Base-by-base conservation (phyloP, 441 rosid genomes). In the Raphanus hybrid region DNA sequence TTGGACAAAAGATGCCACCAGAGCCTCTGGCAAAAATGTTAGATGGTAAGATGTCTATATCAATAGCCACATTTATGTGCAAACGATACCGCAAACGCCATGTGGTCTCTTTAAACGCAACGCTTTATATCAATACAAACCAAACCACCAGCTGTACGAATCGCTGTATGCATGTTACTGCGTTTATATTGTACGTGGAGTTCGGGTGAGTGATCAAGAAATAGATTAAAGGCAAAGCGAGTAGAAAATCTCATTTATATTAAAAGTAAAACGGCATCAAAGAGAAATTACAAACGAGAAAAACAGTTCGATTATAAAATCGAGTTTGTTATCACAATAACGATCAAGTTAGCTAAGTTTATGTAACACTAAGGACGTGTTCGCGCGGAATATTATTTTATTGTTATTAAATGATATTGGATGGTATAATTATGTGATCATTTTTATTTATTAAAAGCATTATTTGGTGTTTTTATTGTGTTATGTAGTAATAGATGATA, bases 71-170 rank as follows among this genome's bases (percentile, higher is more conserved):
- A 79, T 79, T 74, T 74, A 79, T 79, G 62, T 74, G 75, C 75
- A 62, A 78, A 77, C 68, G 80, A 77, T 71, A 71, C 26, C 81
- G 45, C 76, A 77, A 71, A 64, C 59, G 71, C 75, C 82, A 79
- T 74, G 79, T 79, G 82, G 82, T 79, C 82, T 74, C 79, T 74
- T 64, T 4, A 74, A 74, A 55, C 79, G 75, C 82, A 79, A 79
- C 79, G 70, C 68, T 78, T 62, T 63, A 70, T 73, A 39, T 73
- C 74, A 73, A 73, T 68, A 61, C 70, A 29, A 68, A 61, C 60
- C 78, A 68, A 68, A 73, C 61, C 52, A 73, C 78, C 75, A 78
- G 78, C 81, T 78, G 66, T 73, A 68, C 66, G 63, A 61, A n/a
- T 67, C 78, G 62, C 14, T 61, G 18, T 67, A 12, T 71, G 41